Evolutionary conservation across 805 yeast genomes (phyloP), one percentile per base, ranked within the genome.

Genomic region (Pichia sporocuriosa): DNA sequence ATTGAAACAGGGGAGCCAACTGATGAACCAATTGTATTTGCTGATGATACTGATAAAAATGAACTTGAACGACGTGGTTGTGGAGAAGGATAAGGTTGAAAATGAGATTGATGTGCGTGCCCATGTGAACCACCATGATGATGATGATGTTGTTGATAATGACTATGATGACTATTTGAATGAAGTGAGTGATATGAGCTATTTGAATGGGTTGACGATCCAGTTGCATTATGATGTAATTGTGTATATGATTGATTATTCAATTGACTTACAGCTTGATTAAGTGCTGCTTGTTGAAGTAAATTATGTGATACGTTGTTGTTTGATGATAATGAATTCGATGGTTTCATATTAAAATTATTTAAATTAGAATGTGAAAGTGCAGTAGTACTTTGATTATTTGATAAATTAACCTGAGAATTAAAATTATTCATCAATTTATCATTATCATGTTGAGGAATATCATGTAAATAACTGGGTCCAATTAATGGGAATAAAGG

Each of bases 401-500:
- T 50, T n/a, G n/a, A n/a, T n/a, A n/a, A n/a, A n/a, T n/a, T n/a
- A n/a, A n/a, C n/a, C n/a, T n/a, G n/a, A n/a, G n/a, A n/a, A 38
- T 37, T 46, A 27, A 11, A 9, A 16, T 4, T 22, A 35, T 13
- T 15, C 11, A 28, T 28, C 3, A n/a, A n/a, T 20, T 35, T 24
- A 21, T 21, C 26, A 27, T 15, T 25, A 12, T 32, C 22, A n/a
- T 23, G 20, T 13, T 40, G 17, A n/a, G 13, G 28, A 29, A 11
- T 40, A 49, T 21, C 35, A 20, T 49, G 54, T 4, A 55, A 42
- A 33, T 47, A 51, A 15, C 49, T 45, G 13, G 64, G 65, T 3
- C 65, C 65, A 44, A 60, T 54, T 21, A 61, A 48, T 1, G 65
- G 62, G 33, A 53, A 58, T 20, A 61, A 43, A 7, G 66, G 66